phyloP scores from a whole-genome alignment of 352 stramenopile genomes.

The Phytophthora europaea region DNA sequence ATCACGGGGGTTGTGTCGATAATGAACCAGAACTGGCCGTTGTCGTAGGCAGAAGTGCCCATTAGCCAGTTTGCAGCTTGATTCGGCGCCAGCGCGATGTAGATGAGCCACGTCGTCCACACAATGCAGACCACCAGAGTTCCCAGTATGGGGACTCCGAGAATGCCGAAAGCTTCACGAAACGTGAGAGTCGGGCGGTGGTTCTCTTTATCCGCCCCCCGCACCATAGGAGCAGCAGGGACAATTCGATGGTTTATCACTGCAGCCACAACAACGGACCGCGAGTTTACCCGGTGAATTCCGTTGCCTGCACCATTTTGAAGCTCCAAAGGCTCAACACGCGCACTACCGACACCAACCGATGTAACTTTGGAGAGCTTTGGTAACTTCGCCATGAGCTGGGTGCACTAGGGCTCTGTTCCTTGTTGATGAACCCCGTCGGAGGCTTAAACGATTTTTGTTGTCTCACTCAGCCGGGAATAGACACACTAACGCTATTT shows the following conservation, averaged over 20 bases:
- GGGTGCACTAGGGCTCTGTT: too few species aligned
- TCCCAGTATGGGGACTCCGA: slow-evolving; percentile 22
- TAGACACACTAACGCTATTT: neutral
- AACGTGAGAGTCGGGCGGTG: slow-evolving; percentile 7
- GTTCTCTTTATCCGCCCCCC: neutral
- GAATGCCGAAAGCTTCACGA: slow-evolving; percentile 19
- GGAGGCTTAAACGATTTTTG: neutral
- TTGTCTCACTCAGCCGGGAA: neutral
- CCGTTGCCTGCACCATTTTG: neutral
- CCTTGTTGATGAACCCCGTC: neutral
- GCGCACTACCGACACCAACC: neutral
- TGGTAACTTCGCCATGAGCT: slow-evolving; percentile 4
- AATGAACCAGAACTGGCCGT: slow-evolving; percentile 36
- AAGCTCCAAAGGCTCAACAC: neutral
- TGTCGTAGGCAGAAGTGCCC: slow-evolving; percentile 31
- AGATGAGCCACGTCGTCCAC: slow-evolving; percentile 37
- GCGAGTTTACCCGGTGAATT: neutral
- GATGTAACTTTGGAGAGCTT: slow-evolving; percentile 1
- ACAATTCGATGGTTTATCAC: slow-evolving; percentile 15
- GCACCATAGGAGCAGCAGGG: neutral
- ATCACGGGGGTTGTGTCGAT: slow-evolving; percentile 24
- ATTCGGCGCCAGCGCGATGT: slow-evolving; percentile 25
- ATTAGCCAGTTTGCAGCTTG: slow-evolving; percentile 34
- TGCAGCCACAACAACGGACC: neutral
- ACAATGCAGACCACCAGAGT: slow-evolving; percentile 23